These are phyloP conservation scores for Dorcoceras hygrometricum DNA, from an alignment of 257 asterid species.

Conservation along the genomic window DNA sequence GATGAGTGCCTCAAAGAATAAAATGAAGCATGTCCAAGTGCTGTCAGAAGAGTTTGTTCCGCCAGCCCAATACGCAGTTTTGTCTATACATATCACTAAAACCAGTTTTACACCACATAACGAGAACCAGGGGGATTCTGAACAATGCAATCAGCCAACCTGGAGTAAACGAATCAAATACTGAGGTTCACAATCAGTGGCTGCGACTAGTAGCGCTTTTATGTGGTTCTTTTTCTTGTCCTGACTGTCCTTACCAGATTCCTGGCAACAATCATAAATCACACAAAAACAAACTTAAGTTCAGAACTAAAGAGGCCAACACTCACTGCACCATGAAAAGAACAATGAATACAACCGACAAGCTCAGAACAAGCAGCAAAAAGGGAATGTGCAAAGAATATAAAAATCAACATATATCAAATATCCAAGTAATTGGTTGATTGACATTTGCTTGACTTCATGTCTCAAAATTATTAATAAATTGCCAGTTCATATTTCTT, in stretches of 20 bases:
- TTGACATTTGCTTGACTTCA: background rate
- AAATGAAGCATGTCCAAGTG: constrained; percentile 80
- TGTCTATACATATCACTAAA: constrained; percentile 57
- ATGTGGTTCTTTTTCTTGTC: constrained; percentile 88
- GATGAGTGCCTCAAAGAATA: constrained; percentile 63
- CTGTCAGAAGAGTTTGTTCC: constrained; percentile 82
- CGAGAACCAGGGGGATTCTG: constrained; percentile 21
- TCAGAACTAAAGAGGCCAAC: constrained; percentile 11
- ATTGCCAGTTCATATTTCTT: background rate
- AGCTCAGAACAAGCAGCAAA: constrained; percentile 18
- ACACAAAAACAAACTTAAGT: constrained; percentile 21
- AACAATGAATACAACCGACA: background rate
- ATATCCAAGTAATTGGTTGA: no score
- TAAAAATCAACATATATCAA: constrained; percentile 6
- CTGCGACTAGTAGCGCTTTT: constrained; percentile 84
- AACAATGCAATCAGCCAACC: constrained; percentile 37
- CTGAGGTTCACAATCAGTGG: constrained; percentile 95
- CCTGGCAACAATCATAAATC: constrained; percentile 41
- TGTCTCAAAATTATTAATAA: background rate
- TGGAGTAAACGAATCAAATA: constrained; percentile 94
- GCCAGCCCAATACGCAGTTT: constrained; percentile 91
- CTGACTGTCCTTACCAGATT: constrained; percentile 94
- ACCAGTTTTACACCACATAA: constrained; percentile 30
- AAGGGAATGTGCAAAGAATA: constrained; percentile 6
- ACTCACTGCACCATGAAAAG: constrained; percentile 16